A percentile compares a stretch with the other conserved stretches of the same genome.
Conservation (phyloP, 2,329 filamentous ascomycete species). For the Pyricularia pennisetigena region DNA sequence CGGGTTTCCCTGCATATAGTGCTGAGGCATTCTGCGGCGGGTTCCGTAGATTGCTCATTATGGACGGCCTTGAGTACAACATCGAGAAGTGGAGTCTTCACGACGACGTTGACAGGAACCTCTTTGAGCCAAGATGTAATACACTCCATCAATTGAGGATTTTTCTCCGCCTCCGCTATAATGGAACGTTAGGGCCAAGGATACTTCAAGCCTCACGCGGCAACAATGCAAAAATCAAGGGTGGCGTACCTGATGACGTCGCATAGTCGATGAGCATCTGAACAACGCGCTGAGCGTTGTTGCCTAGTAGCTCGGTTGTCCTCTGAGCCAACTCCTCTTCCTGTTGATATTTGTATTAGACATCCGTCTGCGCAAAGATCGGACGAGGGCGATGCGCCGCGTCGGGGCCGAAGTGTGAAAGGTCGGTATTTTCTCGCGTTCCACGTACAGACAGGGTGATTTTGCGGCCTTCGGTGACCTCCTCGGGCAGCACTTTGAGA, state of each 20-base stretch:
- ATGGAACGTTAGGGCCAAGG: neutral
- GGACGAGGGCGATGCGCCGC: slow-evolving; percentile 18
- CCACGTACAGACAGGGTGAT: slow-evolving; percentile 97
- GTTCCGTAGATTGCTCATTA: slow-evolving; percentile 68
- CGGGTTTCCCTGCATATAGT: slow-evolving; percentile 84
- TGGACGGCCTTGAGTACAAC: slow-evolving; percentile 70
- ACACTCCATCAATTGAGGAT: slow-evolving; percentile 87
- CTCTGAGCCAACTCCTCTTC: slow-evolving; percentile 87
- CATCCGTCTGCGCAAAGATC: slow-evolving; percentile 18
- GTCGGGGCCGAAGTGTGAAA: slow-evolving; percentile 19
- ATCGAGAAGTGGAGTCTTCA: slow-evolving; percentile 76
- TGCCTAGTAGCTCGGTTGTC: slow-evolving; percentile 80
- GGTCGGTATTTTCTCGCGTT: slow-evolving; percentile 41
- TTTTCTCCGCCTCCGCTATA: slow-evolving; percentile 52
- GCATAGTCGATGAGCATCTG: slow-evolving; percentile 82
- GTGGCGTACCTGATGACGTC: slow-evolving; percentile 69
- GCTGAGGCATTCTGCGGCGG: slow-evolving; percentile 86
- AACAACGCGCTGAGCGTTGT: slow-evolving; percentile 84
- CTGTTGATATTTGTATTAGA: slow-evolving; percentile 49
- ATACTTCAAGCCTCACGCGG: neutral
- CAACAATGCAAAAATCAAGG: neutral
- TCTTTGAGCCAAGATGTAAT: slow-evolving; percentile 96
- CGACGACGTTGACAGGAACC: slow-evolving; percentile 73
- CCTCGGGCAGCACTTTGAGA: slow-evolving; percentile 90
- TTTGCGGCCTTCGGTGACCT: slow-evolving; percentile 98